Percentiles rank a stretch among this genome's conserved stretches.
Conservation (phyloP, 129 eudicot species). For the Lactuca sativa region DNA sequence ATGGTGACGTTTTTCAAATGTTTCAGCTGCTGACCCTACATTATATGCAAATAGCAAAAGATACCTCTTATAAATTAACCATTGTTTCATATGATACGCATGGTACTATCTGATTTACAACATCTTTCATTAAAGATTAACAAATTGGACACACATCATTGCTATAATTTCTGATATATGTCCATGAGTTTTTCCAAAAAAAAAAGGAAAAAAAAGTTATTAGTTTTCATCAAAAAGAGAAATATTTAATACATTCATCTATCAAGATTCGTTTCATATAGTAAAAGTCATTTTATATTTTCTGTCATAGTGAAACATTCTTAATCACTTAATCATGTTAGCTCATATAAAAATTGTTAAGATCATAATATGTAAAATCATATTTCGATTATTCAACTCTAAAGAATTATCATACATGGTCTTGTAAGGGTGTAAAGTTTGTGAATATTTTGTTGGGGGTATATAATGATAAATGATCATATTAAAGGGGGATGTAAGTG, state of each 20-base stretch:
- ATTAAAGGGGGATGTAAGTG: slow-evolving; percentile 1
- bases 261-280: no score
- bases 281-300: no score
- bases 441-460: not conserved
- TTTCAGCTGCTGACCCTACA: not conserved
- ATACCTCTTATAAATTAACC: not conserved
- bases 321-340: not conserved
- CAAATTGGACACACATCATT: not conserved
- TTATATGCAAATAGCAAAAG: not conserved
- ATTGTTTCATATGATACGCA: not conserved
- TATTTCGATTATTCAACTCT: not conserved
- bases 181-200: not conserved
- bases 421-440: not conserved
- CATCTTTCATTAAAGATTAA: not conserved
- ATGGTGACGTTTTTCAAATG: not conserved
- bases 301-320: not conserved
- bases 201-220: not conserved
- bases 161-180: no score
- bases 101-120: not conserved
- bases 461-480: not conserved
- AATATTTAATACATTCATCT: no score
- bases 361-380: not conserved
- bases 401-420: slow-evolving; percentile 1
- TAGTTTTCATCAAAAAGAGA: no score
- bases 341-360: not conserved